Base-by-base conservation (phyloP, 2,329 filamentous ascomycete genomes). In the Clonostachys byssicola region DNA sequence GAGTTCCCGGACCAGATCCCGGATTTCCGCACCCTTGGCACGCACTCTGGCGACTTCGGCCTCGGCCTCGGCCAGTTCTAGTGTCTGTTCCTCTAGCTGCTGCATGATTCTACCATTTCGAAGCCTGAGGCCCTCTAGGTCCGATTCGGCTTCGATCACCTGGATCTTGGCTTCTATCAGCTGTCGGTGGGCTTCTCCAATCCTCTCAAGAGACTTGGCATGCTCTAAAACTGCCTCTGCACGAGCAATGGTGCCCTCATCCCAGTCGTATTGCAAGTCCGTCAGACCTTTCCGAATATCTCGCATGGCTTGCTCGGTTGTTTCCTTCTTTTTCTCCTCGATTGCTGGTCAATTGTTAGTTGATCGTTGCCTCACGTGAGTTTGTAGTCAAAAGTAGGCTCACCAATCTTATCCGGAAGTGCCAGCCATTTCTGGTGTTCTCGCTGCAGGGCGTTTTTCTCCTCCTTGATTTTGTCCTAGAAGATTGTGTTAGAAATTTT, bases 91-190 rank as follows among this genome's bases (percentile, higher is more conserved):
- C 18, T 78, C 71, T 5, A 87, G 70, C 40, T 67, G 64, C 40
- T 71, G 60, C 47, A 76, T 73, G 49, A 90, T 80, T 43, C 80
- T 73, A 9, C 64, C 56, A 55, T 90, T 89, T 49, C 84, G 83
- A 14, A 72, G 70, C 56, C 81, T 79, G n/a, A 96, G 72, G 6
- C 80, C 79, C 41, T 81, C 74, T 4, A 87, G 65, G 57, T 99
- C 94, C 0, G 91, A 96, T n/a, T 74, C 65, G 2, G 90, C 92
- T 70, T 99, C 94, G 33, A 95, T 78, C 1, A 80, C 70, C 51
- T 83, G 75, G 41, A 96, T 75, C 54, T 88, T 79, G 3, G 80
- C 82, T 56, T 92, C 83, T 14, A 92, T 65, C 12, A 89, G 68
- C 13, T 78, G 77, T 42, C 85, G 75, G 45, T 88, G 81, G 6